A percentile compares a stretch with the other conserved stretches of the same genome.
Conservation (phyloP, 139 green algal genomes). For the Auxenochlorella pyrenoidosa region DNA sequence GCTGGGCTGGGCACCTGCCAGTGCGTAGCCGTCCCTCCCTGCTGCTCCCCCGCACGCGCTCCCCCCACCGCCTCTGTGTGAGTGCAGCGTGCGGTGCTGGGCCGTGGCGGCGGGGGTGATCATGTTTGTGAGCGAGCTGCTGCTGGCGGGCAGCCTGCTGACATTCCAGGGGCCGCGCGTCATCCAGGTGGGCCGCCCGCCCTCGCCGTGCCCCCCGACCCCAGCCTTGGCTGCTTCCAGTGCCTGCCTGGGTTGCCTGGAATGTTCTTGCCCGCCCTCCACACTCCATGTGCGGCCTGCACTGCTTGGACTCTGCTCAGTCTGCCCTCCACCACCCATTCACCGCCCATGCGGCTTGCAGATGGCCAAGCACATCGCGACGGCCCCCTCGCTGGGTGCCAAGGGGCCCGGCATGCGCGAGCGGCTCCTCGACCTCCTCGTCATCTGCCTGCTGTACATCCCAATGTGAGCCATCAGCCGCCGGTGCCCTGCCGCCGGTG, state of each 20-base stretch:
- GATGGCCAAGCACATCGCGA: neutral
- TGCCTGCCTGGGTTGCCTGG: too few relatives aligned
- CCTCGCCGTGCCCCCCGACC: too few relatives aligned
- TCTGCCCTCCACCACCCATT: too few relatives aligned
- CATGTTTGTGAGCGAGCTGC: constrained; percentile 73
- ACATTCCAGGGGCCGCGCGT: constrained; percentile 14
- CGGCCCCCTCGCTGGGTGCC: neutral
- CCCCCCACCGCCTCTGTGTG: constrained; percentile 11
- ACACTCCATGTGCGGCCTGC: too few relatives aligned
- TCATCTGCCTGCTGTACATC: constrained; percentile 48
- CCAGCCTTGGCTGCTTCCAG: too few relatives aligned
- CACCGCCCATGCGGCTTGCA: too few relatives aligned
- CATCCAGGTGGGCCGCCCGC: neutral
- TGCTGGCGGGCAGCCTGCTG: constrained; percentile 41
- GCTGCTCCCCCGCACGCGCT: too few relatives aligned
- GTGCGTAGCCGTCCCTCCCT: neutral
- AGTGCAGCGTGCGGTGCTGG: constrained; percentile 64
- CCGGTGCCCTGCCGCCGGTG: neutral
- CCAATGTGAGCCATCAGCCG: neutral
- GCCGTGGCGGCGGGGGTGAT: constrained; percentile 60
- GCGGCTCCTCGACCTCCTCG: constrained; percentile 12
- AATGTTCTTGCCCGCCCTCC: too few relatives aligned
- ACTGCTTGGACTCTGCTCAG: too few relatives aligned
- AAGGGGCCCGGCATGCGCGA: neutral
- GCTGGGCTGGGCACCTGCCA: too few relatives aligned